Evolutionary conservation across 2,329 filamentous ascomycete genomes (phyloP).

Genomic region (Colletotrichum sp.): DNA sequence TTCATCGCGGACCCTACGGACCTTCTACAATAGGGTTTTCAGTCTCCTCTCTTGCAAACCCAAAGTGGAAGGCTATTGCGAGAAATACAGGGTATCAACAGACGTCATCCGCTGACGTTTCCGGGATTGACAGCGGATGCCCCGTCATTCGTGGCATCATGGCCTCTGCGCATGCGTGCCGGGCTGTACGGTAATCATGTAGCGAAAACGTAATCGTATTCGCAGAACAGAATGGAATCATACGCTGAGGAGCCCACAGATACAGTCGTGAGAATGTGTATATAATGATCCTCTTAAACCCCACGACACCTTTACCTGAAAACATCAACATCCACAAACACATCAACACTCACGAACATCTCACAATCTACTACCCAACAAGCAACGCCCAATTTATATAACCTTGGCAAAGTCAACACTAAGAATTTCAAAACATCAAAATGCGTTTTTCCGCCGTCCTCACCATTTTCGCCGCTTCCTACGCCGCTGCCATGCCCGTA

Average conservation of each 20-base stretch:
- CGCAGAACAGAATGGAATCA: background rate
- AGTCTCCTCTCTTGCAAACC: background rate
- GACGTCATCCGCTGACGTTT: background rate
- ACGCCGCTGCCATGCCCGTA: background rate
- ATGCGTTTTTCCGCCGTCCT: conserved; percentile 34
- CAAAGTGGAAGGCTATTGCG: background rate
- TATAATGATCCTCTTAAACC: background rate
- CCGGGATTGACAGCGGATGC: background rate
- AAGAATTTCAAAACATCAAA: background rate
- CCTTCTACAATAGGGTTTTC: background rate
- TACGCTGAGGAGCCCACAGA: background rate
- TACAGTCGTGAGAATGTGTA: background rate
- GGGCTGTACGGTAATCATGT: background rate
- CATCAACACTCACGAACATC: background rate
- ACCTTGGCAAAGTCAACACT: background rate
- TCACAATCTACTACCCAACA: fast-evolving
- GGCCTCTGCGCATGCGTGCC: background rate
- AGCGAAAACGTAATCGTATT: background rate
- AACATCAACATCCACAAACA: background rate
- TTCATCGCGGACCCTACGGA: background rate
- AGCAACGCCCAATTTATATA: fast-evolving
- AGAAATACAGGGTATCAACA: background rate
- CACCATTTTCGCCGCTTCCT: background rate
- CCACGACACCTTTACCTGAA: fast-evolving
- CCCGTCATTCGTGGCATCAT: background rate